Evolutionary conservation across 345 rosid species (phyloP).

Genomic region (Acer yangbiense): DNA sequence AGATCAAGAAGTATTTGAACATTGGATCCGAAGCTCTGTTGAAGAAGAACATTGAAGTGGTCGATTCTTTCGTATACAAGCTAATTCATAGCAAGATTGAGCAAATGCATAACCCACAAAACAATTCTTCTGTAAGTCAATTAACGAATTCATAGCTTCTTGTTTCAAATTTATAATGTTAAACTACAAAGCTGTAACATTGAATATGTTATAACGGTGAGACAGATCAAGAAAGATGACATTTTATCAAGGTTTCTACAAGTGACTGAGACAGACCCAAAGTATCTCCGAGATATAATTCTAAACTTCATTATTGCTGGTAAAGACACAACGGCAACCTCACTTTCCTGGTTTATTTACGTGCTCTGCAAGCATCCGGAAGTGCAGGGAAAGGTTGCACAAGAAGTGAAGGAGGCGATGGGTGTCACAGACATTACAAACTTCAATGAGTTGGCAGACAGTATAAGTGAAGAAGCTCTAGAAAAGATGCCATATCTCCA

Average conservation of each 20-base stretch:
- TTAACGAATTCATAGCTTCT: background rate
- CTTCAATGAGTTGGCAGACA: slow-evolving; percentile 32
- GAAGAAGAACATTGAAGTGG: slow-evolving; percentile 41
- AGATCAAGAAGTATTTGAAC: slow-evolving; percentile 53
- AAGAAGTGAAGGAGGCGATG: slow-evolving; percentile 39
- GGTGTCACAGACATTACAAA: slow-evolving; percentile 8
- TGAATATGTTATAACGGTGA: background rate
- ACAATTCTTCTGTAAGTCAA: slow-evolving; percentile 41
- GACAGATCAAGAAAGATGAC: slow-evolving; percentile 56
- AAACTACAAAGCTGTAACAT: background rate
- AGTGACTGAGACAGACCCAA: slow-evolving; percentile 37
- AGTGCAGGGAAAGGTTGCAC: slow-evolving; percentile 49
- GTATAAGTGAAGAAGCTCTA: slow-evolving; percentile 39
- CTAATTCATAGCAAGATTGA: slow-evolving; percentile 48
- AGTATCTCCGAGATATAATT: slow-evolving; percentile 52
- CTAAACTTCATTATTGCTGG: slow-evolving; percentile 66
- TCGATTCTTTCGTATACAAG: slow-evolving; percentile 55
- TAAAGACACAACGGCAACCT: slow-evolving; percentile 62
- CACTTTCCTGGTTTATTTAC: slow-evolving; percentile 61
- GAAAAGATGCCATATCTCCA: slow-evolving; percentile 61
- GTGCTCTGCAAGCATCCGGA: slow-evolving; percentile 51
- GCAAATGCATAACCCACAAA: slow-evolving; percentile 35
- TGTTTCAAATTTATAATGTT: background rate
- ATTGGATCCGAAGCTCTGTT: slow-evolving; percentile 57
- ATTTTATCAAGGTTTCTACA: slow-evolving; percentile 62